Evolutionary conservation across 164 flowering plant genomes (phyloP).

Genomic region (Vitis cinerea): DNA sequence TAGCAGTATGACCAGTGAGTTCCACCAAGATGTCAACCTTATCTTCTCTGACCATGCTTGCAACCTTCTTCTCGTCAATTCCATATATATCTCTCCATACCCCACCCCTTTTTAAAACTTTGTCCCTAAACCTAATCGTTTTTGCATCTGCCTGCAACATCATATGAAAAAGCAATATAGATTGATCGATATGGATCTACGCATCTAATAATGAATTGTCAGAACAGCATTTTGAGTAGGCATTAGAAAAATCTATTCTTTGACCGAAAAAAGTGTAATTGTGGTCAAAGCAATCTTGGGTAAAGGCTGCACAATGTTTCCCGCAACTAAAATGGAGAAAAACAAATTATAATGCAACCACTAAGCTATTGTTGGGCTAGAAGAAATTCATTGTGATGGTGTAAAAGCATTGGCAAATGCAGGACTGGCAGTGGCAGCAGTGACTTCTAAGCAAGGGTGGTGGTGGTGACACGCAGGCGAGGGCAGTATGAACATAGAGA

Average conservation of each 20-base stretch:
- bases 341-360: too few relatives aligned
- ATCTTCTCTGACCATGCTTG: conserved; percentile 93
- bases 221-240: not conserved
- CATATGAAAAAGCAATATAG: not conserved
- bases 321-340: too few relatives aligned
- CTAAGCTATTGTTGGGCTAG: too few relatives aligned
- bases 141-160: conserved; percentile 88
- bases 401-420: not conserved
- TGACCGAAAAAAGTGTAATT: not conserved
- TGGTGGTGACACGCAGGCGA: not conserved
- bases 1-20: conserved; percentile 98
- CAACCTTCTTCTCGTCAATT: conserved; percentile 92
- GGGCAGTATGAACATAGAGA: not conserved
- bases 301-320: too few relatives aligned
- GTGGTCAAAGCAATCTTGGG: not conserved
- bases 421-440: not conserved
- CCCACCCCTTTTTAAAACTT: conserved; percentile 82
- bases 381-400: too few relatives aligned
- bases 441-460: not conserved
- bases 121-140: conserved; percentile 78
- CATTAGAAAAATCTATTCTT: not conserved
- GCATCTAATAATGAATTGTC: not conserved
- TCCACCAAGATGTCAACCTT: conserved; percentile 94
- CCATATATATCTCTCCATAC: conserved; percentile 96
- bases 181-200: not conserved